Evolutionary conservation across 371 early-diverging fungal species (phyloP).

Genomic region (Mucor plumbeus): DNA sequence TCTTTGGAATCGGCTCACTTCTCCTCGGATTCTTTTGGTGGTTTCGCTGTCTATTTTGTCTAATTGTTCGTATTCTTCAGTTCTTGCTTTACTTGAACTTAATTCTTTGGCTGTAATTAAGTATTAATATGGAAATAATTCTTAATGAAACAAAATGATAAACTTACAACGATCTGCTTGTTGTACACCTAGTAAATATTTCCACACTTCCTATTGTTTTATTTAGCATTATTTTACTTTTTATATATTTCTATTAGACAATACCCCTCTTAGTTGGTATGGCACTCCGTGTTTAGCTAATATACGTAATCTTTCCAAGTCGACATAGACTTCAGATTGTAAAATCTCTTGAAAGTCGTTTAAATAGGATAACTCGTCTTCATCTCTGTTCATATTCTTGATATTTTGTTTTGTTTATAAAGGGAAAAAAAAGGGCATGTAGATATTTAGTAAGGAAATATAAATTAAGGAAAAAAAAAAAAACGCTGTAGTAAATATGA

Average conservation of each 20-base stretch:
- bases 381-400: constrained; percentile 18
- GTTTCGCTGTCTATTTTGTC: constrained; percentile 79
- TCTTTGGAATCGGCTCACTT: constrained; percentile 80
- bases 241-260: no score
- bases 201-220: constrained; percentile 80
- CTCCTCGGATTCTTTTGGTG: constrained; percentile 87
- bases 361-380: constrained; percentile 57
- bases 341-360: constrained; percentile 84
- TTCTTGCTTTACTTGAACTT: constrained; percentile 68
- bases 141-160: neutral
- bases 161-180: constrained; percentile 83
- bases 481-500: neutral
- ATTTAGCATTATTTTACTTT: no score
- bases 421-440: constrained; percentile 4
- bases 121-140: constrained; percentile 4
- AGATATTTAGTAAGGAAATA: neutral
- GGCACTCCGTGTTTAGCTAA: constrained; percentile 90
- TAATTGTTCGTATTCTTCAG: constrained; percentile 75
- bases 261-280: constrained; percentile 81
- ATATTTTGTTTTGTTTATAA: neutral
- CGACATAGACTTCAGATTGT: constrained; percentile 87
- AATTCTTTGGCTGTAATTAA: constrained; percentile 70
- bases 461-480: neutral
- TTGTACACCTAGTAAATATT: constrained; percentile 87
- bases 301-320: constrained; percentile 82